phyloP scores from a whole-genome alignment of 2,329 filamentous ascomycete species.

The Sporothrix humicola region DNA sequence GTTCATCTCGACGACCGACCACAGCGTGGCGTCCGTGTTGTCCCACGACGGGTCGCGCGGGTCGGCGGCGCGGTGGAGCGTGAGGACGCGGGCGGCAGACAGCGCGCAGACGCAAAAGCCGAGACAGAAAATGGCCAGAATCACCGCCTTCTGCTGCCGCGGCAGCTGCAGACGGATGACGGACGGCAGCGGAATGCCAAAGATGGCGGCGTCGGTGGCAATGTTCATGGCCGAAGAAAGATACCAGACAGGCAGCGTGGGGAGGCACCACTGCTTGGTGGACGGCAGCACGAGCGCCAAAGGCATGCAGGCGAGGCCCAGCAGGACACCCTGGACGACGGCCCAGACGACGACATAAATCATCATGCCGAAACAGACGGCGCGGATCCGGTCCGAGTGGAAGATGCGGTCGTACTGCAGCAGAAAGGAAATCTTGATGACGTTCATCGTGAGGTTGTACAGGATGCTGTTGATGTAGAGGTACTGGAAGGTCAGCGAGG shows the following conservation, averaged over 20 bases:
- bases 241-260: not conserved
- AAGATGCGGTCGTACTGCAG: slow-evolving; percentile 46
- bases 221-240: not conserved
- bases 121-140: not conserved
- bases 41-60: not conserved
- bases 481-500: slow-evolving; percentile 36
- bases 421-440: slow-evolving; percentile 45
- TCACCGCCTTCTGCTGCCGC: not conserved
- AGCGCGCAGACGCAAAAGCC: not conserved
- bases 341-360: not conserved
- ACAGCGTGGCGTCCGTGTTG: slow-evolving; percentile 1
- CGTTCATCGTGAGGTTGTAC: slow-evolving; percentile 45
- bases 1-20: slow-evolving; percentile 3
- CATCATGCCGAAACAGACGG: slow-evolving; percentile 37
- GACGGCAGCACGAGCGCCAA: not conserved
- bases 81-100: not conserved
- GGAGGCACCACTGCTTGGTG: not conserved
- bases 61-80: not conserved
- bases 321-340: not conserved
- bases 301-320: not conserved
- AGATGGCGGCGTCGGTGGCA: slow-evolving; percentile 12
- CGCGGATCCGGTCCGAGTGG: slow-evolving; percentile 37
- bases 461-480: slow-evolving; percentile 41
- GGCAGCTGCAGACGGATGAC: not conserved
- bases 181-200: not conserved